Percentiles rank a stretch among this genome's conserved stretches.
Conservation (phyloP, 106 monocot genomes). For the Dendrobium nobile region DNA sequence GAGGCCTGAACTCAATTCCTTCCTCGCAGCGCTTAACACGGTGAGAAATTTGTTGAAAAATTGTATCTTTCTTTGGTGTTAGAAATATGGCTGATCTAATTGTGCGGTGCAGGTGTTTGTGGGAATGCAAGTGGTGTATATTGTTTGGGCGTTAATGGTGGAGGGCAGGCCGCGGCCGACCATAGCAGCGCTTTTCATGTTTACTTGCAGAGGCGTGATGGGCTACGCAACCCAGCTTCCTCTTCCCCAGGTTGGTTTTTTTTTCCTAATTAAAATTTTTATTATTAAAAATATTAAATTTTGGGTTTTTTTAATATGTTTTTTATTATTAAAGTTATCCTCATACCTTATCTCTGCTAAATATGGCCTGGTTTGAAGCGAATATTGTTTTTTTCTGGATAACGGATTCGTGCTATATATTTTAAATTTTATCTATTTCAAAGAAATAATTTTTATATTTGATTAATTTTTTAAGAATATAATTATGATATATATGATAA, state of each 20-base stretch:
- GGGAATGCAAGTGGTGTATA: constrained; percentile 72
- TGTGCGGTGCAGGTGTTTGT: constrained; percentile 56
- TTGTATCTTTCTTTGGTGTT: too few species aligned
- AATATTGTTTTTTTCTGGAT: too few species aligned
- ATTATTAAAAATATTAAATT: background rate
- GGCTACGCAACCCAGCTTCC: constrained; percentile 96
- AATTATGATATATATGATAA: too few species aligned
- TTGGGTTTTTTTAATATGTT: background rate
- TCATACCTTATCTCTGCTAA: too few species aligned
- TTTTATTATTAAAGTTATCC: background rate
- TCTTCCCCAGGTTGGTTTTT: constrained; percentile 47
- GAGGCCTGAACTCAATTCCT: constrained; percentile 57
- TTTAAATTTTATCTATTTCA: too few species aligned
- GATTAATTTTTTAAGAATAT: too few species aligned
- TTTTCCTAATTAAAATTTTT: background rate
- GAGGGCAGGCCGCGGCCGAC: constrained; percentile 63
- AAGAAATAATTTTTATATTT: too few species aligned
- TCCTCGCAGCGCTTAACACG: constrained; percentile 80
- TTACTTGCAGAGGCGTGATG: constrained; percentile 76
- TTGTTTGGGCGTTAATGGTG: constrained; percentile 52
- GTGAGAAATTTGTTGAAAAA: constrained; percentile 13
- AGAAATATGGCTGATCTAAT: too few species aligned
- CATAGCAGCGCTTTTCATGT: constrained; percentile 80
- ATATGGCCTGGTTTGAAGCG: too few species aligned
- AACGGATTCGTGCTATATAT: too few species aligned